Evolutionary conservation across 1,284 basidiomycete genomes (phyloP).

Genomic region (Takashimella koratensis): DNA sequence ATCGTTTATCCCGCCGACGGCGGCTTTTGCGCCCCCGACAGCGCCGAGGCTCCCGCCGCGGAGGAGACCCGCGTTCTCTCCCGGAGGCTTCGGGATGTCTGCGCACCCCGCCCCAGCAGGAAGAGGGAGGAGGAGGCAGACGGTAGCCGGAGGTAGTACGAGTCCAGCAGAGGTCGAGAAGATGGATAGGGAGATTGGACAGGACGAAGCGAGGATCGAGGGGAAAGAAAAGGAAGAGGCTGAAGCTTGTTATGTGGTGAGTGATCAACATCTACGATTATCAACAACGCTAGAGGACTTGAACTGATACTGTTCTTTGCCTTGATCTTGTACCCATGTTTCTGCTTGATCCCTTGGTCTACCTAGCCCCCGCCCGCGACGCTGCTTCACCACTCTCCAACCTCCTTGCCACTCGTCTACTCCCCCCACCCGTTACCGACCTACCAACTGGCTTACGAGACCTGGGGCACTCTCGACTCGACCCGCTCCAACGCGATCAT

Average conservation of each 20-base stretch:
- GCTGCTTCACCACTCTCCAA: conserved; percentile 57
- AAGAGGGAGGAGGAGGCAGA: not conserved
- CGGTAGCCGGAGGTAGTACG: conserved; percentile 2
- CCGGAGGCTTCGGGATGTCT: conserved; percentile 46
- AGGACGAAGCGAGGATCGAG: conserved; percentile 21
- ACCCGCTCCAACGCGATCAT: conserved; percentile 84
- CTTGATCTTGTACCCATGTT: not conserved
- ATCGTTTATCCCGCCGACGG: conserved; percentile 9
- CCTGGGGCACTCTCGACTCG: conserved; percentile 86
- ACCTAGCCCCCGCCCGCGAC: conserved; percentile 45
- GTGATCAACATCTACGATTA: no score
- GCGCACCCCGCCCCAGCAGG: conserved; percentile 12
- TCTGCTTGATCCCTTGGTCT: not conserved
- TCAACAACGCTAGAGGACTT: no score
- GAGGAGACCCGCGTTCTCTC: conserved; percentile 42
- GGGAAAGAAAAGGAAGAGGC: conserved; percentile 38
- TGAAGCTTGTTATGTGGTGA: conserved; percentile 49
- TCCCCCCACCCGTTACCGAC: conserved; percentile 63
- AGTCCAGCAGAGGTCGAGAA: conserved; percentile 20
- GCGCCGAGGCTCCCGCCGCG: conserved; percentile 40
- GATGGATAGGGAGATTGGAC: conserved; percentile 21
- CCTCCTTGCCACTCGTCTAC: conserved; percentile 71
- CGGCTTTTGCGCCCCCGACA: conserved; percentile 22
- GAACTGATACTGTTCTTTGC: not conserved
- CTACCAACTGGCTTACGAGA: conserved; percentile 83